These are phyloP conservation scores for Eragrostis tef DNA, from an alignment of 202 grass and related monocot species.

Conservation along the genomic window DNA sequence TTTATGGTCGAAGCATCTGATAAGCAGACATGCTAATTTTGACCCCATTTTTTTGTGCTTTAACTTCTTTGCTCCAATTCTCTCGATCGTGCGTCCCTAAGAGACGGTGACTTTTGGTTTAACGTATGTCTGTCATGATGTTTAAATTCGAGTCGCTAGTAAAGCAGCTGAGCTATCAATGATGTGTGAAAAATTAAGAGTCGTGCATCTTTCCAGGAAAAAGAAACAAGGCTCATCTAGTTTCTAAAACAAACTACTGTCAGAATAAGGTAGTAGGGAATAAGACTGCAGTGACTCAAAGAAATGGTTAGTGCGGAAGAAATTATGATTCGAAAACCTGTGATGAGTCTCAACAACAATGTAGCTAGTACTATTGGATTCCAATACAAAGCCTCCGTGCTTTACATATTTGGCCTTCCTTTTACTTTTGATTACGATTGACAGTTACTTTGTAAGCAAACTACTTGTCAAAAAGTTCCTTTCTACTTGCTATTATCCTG, in stretches of 20 bases:
- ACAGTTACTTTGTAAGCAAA: slow-evolving; percentile 5
- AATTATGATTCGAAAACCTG: too few relatives aligned
- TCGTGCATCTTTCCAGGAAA: too few relatives aligned
- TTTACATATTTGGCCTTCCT: slow-evolving; percentile 22
- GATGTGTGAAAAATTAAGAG: too few relatives aligned
- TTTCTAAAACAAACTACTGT: too few relatives aligned
- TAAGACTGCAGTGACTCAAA: too few relatives aligned
- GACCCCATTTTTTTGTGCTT: slow-evolving; percentile 30
- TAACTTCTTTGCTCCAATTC: slow-evolving; percentile 25
- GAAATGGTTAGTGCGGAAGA: too few relatives aligned
- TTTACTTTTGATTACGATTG: slow-evolving; percentile 19
- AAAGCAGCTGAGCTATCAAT: too few relatives aligned
- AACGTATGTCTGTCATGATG: neutral
- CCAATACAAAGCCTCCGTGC: slow-evolving; percentile 5
- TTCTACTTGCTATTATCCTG: neutral
- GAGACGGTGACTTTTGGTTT: slow-evolving; percentile 24
- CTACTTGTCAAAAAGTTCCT: neutral
- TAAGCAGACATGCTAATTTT: slow-evolving; percentile 29
- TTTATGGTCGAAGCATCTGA: slow-evolving; percentile 11
- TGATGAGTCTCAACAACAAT: too few relatives aligned
- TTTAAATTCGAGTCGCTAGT: neutral
- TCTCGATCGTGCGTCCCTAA: slow-evolving; percentile 29
- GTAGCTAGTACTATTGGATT: neutral
- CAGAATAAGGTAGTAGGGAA: too few relatives aligned
- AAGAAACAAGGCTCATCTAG: too few relatives aligned